Base-by-base conservation (phyloP, 2,329 filamentous ascomycete genomes). In the Fonsecaea pugnacius region DNA sequence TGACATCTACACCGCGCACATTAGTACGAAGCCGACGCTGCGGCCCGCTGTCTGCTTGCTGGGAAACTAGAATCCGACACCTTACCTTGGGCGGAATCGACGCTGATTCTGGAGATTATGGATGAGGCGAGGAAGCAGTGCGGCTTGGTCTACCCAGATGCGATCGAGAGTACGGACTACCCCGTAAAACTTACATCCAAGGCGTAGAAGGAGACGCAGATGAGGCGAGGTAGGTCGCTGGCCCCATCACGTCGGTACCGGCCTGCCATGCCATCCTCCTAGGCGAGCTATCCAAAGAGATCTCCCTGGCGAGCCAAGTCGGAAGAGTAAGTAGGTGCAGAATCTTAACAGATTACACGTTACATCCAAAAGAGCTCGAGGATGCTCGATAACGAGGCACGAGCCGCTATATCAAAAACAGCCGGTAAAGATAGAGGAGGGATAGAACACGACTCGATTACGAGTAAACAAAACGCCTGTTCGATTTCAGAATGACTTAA, bases 51-150 rank as follows among this genome's bases (percentile, higher is more conserved):
- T 27, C 63, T 64, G 27, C 32, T 67, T 12, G 83, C 87, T 51
- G 91, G 89, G 70, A 74, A 96, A 64, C 82, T 89, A 48, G 91
- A 95, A 74, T 91, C 91, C 32, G 87, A 87, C 78, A 84, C 88
- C 72, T 89, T 96, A 81, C 92, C 91, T n/a, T 86, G 87, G 82
- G 83, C 85, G 50, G 92, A 96, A 83, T 94, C 90, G 73, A 82
- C 96, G 58, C 84, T 88, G 54, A 91, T 96, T 68, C 96, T 96
- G 92, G 89, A 93, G 74, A 81, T 85, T 2, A 90, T 91, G 88
- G 88, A 91, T 79, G 85, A 89, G 76, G 85, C 87, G n/a, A 80
- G 88, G 71, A 83, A 78, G 74, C 86, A 89, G 77, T 84, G 84
- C 57, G 85, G 83, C 1, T 77, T 91, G 74, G 80, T 73, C 58